These are phyloP conservation scores for Beauveria medogensis DNA, from an alignment of 2,329 filamentous ascomycete species.

Conservation along the genomic window DNA sequence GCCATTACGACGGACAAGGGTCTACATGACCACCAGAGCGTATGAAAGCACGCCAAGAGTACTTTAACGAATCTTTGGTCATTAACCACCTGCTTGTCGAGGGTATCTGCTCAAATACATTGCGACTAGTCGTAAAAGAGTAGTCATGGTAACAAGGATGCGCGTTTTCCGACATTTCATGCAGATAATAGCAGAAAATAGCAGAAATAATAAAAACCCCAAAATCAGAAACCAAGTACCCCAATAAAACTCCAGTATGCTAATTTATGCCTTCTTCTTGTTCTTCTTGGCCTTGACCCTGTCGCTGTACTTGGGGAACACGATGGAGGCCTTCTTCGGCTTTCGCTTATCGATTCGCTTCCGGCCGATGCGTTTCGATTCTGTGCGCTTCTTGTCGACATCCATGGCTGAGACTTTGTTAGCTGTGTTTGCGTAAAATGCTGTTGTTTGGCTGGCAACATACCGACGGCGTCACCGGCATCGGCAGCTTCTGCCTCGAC, in stretches of 20 bases:
- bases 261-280: conserved; percentile 10
- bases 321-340: conserved; percentile 48
- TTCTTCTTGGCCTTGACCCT: conserved; percentile 39
- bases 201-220: background rate
- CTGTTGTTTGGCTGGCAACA: conserved; percentile 4
- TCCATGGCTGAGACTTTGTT: conserved; percentile 41
- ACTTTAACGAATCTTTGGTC: background rate
- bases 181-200: background rate
- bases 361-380: conserved; percentile 32
- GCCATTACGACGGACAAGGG: background rate
- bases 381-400: conserved; percentile 39
- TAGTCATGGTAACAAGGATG: background rate
- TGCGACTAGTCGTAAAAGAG: background rate
- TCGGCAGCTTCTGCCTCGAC: conserved; percentile 22
- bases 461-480: conserved; percentile 17
- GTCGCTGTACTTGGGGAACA: conserved; percentile 52
- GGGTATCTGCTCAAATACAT: conserved; percentile 4
- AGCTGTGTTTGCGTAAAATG: background rate
- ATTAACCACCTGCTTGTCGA: conserved; percentile 2
- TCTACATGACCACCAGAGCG: background rate
- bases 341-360: conserved; percentile 50
- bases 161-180: background rate
- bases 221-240: background rate
- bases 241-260: background rate
- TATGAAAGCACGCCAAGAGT: background rate